phyloP scores from a whole-genome alignment of 1,139 yeast genomes.

The Saccharomyces hybrid region DNA sequence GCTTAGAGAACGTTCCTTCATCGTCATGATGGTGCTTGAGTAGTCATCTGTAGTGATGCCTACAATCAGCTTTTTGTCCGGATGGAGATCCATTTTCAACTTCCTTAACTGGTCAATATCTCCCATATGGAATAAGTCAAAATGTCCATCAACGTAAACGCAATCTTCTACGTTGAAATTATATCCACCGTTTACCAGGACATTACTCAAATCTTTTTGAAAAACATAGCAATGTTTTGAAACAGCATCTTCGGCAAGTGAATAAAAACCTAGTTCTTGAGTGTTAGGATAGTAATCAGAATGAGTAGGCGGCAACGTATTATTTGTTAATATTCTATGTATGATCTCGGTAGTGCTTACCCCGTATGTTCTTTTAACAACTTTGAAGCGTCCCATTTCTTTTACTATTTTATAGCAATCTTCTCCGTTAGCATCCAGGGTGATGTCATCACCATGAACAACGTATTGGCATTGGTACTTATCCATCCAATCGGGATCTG shows the following conservation, averaged over 20 bases:
- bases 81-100: constrained; percentile 30
- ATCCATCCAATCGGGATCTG: constrained; percentile 77
- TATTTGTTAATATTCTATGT: constrained; percentile 69
- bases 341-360: constrained; percentile 93
- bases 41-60: constrained; percentile 62
- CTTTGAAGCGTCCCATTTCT: constrained; percentile 76
- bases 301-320: constrained; percentile 7
- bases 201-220: background rate
- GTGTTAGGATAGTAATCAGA: constrained; percentile 13
- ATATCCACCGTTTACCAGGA: constrained; percentile 30
- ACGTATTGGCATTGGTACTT: constrained; percentile 70
- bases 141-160: constrained; percentile 69
- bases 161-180: constrained; percentile 25
- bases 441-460: constrained; percentile 96
- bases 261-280: constrained; percentile 47
- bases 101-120: constrained; percentile 53
- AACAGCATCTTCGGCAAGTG: constrained; percentile 60
- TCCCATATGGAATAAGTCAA: constrained; percentile 39
- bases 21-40: constrained; percentile 78
- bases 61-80: constrained; percentile 44
- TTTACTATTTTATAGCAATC: constrained; percentile 85
- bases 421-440: constrained; percentile 90
- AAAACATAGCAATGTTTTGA: constrained; percentile 56
- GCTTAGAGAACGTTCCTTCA: constrained; percentile 77
- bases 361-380: constrained; percentile 87